These are phyloP conservation scores for Triticum monococcum DNA, from an alignment of 176 grass and related monocot genomes.

Conservation along the genomic window DNA sequence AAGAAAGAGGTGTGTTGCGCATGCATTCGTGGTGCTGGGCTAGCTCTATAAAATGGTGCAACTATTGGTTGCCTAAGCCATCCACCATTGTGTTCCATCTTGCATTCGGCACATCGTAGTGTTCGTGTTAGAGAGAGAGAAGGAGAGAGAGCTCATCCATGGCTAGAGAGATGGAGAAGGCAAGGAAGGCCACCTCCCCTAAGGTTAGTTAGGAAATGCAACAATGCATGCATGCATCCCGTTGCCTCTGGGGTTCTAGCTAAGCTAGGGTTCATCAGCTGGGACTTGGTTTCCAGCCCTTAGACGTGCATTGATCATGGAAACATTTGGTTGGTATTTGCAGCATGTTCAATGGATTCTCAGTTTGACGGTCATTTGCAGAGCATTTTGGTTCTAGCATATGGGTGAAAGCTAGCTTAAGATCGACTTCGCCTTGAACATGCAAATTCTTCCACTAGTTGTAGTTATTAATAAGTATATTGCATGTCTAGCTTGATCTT, in stretches of 20 bases:
- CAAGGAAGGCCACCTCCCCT: constrained; percentile 49
- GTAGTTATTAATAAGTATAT: not conserved
- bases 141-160: constrained; percentile 9
- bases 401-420: not conserved
- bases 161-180: constrained; percentile 53
- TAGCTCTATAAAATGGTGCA: constrained; percentile 47
- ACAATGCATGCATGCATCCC: not conserved
- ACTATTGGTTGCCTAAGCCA: constrained; percentile 44
- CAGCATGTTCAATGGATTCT: not conserved
- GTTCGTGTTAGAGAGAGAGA: not conserved
- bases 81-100: constrained; percentile 7
- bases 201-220: constrained; percentile 56
- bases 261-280: not conserved
- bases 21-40: not conserved
- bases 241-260: not conserved
- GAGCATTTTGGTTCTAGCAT: not conserved
- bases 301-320: too few relatives aligned
- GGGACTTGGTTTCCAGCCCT: too few relatives aligned
- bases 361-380: not conserved
- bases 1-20: not conserved
- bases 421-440: not conserved
- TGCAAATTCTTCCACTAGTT: not conserved
- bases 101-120: not conserved
- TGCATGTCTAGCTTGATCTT: not conserved
- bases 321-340: not conserved